These are phyloP conservation scores for Phylloporus scabripes DNA, from an alignment of 768 basidiomycete species.

Conservation along the genomic window DNA sequence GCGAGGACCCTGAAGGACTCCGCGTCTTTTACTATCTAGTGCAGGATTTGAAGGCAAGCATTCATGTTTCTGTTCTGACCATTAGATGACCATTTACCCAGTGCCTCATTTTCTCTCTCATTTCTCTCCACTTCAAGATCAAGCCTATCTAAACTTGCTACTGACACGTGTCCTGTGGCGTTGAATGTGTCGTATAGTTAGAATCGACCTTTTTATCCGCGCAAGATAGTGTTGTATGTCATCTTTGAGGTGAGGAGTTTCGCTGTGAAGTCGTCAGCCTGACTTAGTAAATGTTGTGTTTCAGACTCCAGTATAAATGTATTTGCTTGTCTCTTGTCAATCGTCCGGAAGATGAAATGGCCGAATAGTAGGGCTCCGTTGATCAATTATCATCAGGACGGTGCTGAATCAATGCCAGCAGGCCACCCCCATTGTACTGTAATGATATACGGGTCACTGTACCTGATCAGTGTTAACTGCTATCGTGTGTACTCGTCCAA, in stretches of 20 bases:
- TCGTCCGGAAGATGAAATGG: background rate
- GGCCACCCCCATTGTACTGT: background rate
- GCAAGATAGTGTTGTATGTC: slow-evolving; percentile 26
- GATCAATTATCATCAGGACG: background rate
- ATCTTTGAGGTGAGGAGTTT: slow-evolving; percentile 15
- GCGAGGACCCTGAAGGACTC: slow-evolving; percentile 94
- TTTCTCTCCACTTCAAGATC: slow-evolving; percentile 99
- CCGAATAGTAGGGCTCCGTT: slow-evolving; percentile 3
- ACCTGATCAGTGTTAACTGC: background rate
- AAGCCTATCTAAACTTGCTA: slow-evolving; percentile 74
- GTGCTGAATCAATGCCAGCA: background rate
- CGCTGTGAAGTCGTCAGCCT: background rate
- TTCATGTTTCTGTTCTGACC: background rate
- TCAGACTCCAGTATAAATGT: slow-evolving; percentile 10
- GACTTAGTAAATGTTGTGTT: slow-evolving; percentile 4
- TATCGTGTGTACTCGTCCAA: background rate
- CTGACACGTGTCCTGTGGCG: background rate
- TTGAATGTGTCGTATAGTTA: slow-evolving; percentile 7
- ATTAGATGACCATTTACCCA: slow-evolving; percentile 29
- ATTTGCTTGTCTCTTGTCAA: slow-evolving; percentile 4
- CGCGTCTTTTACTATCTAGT: slow-evolving; percentile 98
- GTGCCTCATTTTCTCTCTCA: slow-evolving; percentile 98
- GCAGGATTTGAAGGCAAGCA: slow-evolving; percentile 86
- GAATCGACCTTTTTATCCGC: slow-evolving; percentile 6
- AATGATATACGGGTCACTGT: background rate